Evolutionary conservation across 345 rosid species (phyloP), one percentile per base, ranked within the genome.

Genomic region (Aethionema arabicum): DNA sequence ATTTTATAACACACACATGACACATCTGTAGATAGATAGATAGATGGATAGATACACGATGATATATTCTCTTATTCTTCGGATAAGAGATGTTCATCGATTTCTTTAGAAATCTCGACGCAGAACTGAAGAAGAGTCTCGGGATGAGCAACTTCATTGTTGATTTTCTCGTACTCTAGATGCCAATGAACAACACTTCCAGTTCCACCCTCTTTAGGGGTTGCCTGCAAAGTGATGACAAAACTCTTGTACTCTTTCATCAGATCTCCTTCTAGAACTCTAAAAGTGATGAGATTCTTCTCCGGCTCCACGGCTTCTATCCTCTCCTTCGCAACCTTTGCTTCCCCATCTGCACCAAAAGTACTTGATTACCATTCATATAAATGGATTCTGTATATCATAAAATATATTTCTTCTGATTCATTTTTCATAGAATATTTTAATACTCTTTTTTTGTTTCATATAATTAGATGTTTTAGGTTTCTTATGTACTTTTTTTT

Each of bases 121-220:
- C 39, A 30, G 33, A 73, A 66, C 38, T 65, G 67, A 31, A 73
- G 74, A 31, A 73, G 55, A 4, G 78, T 56, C 9, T 60, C 59
- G 4, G 80, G 80, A 40, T 73, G 75, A 39, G 76, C 66, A 5
- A 70, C 59, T 42, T 77, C 70, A 6, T 77, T 73, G 39, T 43
- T 66, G 30, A 60, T 63, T 57, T 66, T 74, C 75, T 77, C 76
- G 14, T 73, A 73, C 55, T 73, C 75, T 13, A 73, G 56, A 10
- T 37, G 69, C 80, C 76, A 73, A 7, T 57, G 75, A 43, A 49
- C 74, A 13, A 63, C 16, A 56, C 69, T 70, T 12, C 74, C 69
- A 2, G 55, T 0, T 2, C 74, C 58, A 8, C 33, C 74, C 0
- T 39, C 7, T 33, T 48, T 63, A 40, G 74, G 74, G 27, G 64